Conservation (phyloP, 2,329 filamentous ascomycete genomes). For the Aspergillus sp. region DNA sequence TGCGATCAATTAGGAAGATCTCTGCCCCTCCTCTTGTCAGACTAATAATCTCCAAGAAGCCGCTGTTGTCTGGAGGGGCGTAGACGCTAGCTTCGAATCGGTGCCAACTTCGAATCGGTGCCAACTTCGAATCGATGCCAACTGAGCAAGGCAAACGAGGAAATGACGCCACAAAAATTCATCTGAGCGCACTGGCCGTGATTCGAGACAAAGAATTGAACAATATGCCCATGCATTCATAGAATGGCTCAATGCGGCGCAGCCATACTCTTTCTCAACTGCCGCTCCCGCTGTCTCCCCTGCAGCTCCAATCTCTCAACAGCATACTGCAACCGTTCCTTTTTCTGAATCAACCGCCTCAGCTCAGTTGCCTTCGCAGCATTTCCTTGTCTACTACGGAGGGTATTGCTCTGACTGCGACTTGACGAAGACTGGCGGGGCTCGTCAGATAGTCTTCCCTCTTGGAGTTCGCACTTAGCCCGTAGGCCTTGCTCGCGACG, state of each 20-base stretch:
- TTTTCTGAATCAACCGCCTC: constrained; percentile 68
- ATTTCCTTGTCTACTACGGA: constrained; percentile 17
- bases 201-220: neutral
- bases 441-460: constrained; percentile 55
- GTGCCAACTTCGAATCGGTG: neutral
- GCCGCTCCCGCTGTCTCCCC: constrained; percentile 67
- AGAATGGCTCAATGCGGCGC: constrained; percentile 29
- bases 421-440: constrained; percentile 20
- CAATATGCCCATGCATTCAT: neutral
- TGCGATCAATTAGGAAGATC: too few species aligned
- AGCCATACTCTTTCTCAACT: constrained; percentile 67
- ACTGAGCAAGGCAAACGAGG: neutral
- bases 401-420: constrained; percentile 10
- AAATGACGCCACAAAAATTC: neutral
- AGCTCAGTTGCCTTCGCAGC: constrained; percentile 51
- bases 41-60: too few species aligned
- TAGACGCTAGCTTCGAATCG: neutral
- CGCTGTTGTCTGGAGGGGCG: too few species aligned
- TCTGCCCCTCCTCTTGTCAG: too few species aligned
- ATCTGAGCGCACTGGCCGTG: neutral
- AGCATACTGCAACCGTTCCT: constrained; percentile 77
- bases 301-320: constrained; percentile 81
- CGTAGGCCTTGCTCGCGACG: constrained; percentile 77
- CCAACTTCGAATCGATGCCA: neutral
- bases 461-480: constrained; percentile 74